phyloP scores from a whole-genome alignment of 2,329 filamentous ascomycete species.

The Arthrobotrys sphaeroides region DNA sequence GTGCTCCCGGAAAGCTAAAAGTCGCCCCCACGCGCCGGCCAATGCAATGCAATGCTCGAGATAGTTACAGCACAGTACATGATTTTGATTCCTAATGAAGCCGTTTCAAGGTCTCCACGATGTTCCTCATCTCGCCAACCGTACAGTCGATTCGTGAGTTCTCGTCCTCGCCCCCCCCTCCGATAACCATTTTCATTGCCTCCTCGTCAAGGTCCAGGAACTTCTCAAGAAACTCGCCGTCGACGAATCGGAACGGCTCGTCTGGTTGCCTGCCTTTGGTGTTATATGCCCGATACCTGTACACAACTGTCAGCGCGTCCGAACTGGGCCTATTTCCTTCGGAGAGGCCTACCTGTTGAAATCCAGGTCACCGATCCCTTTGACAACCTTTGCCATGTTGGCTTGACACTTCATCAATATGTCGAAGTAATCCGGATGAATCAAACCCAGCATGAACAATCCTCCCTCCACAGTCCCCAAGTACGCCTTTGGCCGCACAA shows the following conservation, averaged over 20 bases:
- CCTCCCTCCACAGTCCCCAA: constrained; percentile 90
- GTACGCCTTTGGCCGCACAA: constrained; percentile 76
- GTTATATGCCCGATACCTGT: constrained; percentile 78
- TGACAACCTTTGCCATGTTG: constrained; percentile 73
- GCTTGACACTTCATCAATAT: constrained; percentile 83
- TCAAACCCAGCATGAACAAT: constrained; percentile 86
- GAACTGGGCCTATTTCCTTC: no score
- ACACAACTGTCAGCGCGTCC: no score
- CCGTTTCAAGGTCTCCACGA: constrained; percentile 71
- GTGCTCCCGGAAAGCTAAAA: neutral
- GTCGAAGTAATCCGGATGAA: constrained; percentile 76
- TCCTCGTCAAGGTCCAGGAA: constrained; percentile 77
- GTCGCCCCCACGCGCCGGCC: neutral
- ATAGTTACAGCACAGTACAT: no score
- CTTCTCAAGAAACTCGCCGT: constrained; percentile 87
- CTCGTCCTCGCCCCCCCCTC: constrained; percentile 64
- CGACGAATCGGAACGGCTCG: constrained; percentile 85
- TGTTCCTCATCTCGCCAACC: constrained; percentile 64
- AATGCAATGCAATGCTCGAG: neutral
- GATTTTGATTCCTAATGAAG: constrained; percentile 65
- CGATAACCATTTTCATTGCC: constrained; percentile 67
- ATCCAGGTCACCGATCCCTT: constrained; percentile 75
- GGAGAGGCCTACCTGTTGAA: constrained; percentile 69
- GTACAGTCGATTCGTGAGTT: constrained; percentile 65
- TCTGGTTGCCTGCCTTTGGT: constrained; percentile 75